Evolutionary conservation across 257 asterid species (phyloP).

Genomic region (Nicotiana sylvestris): DNA sequence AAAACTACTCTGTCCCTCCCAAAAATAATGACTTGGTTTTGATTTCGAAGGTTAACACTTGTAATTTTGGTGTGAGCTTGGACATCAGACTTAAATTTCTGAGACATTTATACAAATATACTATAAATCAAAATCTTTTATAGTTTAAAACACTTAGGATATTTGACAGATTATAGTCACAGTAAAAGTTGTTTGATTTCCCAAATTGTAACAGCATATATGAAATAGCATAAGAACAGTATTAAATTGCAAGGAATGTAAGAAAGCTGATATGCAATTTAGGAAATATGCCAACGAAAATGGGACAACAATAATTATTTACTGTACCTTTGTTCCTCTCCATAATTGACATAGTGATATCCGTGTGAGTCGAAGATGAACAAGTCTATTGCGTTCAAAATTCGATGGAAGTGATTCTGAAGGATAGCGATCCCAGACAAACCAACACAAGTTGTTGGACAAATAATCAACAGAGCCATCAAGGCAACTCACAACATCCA

Average conservation of each 20-base stretch:
- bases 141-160: too few relatives aligned
- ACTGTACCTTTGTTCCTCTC: background rate
- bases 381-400: background rate
- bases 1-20: background rate
- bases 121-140: background rate
- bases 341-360: background rate
- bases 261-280: background rate
- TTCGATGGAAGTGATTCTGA: background rate
- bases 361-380: background rate
- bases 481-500: background rate
- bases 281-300: background rate
- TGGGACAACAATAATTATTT: background rate
- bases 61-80: background rate
- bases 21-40: too few relatives aligned
- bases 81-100: background rate
- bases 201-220: too few relatives aligned
- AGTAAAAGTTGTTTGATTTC: background rate
- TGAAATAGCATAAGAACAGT: background rate
- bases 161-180: background rate
- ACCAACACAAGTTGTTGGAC: background rate
- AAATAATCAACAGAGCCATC: background rate
- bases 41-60: background rate
- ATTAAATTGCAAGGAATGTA: background rate
- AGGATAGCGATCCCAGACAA: too few relatives aligned
- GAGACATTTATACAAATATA: background rate